Base-by-base conservation (phyloP, 352 stramenopile genomes). In the Pythium myriotylum region DNA sequence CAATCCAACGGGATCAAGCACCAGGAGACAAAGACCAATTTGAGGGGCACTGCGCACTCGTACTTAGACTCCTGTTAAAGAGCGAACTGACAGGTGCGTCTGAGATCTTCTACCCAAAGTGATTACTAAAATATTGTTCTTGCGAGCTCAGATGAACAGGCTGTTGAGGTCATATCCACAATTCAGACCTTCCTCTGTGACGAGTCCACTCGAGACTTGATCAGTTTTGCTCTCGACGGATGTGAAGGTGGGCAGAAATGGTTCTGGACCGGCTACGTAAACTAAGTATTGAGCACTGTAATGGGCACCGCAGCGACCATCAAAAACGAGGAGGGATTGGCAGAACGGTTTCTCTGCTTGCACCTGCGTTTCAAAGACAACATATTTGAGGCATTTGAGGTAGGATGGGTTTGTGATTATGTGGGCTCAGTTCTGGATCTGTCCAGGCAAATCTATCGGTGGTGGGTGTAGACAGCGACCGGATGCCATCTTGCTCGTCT, bases 401-500 rank as follows among this genome's bases (percentile, higher is more conserved):
- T 43, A 20, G 37, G 37, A 20, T 17, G 4, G n/a, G 17, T 43
- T 20, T 6, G 8, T 43, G 5, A 35, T 35, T 10, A 35, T 35
- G 29, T 10, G 29, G 29, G n/a, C n/a, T n/a, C n/a, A n/a, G n/a
- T n/a, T n/a, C n/a, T n/a, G n/a, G n/a, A n/a, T n/a, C n/a, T n/a
- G n/a, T n/a, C 29, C 29, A 10, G 29, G 29, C 5, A 10, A 35
- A 35, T 35, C 10, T 35, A 10, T 35, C 29, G 29, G 29, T 35
- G 29, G 29, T 35, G 29, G 29, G 10, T 4, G 24, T 26, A 78
- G 67, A 3, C 42, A 4, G 9, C 50, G 24, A 73, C 55, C 19
- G 48, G 65, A 4, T 60, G 62, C 17, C 33, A 65, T 7, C 13
- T 72, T n/a, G 41, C 58, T 42, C 22, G 41, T 20, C 27, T 71